A percentile compares a stretch with the other conserved stretches of the same genome.
Evolutionary conservation across 306 rosid species (phyloP).

Genomic region (Pyrus betulifolia): DNA sequence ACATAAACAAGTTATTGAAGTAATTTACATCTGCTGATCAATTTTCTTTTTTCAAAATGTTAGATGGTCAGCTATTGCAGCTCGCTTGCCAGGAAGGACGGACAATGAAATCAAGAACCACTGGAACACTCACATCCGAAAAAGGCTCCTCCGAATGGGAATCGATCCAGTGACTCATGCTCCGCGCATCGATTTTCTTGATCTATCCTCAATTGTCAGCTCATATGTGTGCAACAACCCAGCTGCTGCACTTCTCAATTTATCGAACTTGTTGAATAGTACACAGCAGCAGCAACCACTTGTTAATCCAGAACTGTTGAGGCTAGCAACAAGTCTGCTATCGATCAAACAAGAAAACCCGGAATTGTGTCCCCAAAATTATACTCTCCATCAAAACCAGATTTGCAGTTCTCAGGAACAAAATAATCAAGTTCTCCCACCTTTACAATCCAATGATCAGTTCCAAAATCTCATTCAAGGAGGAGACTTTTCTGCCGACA

Average conservation of each 20-base stretch:
- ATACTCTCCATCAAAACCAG: conserved; percentile 28
- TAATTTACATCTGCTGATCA: no score
- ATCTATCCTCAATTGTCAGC: conserved; percentile 51
- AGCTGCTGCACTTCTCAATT: conserved; percentile 38
- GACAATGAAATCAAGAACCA: conserved; percentile 91
- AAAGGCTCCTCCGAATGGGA: conserved; percentile 71
- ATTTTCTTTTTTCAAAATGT: background rate
- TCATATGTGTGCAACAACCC: conserved; percentile 37
- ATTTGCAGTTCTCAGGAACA: conserved; percentile 15
- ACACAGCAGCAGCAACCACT: conserved; percentile 46
- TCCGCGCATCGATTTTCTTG: conserved; percentile 78
- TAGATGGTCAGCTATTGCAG: conserved; percentile 95
- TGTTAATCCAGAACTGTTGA: conserved; percentile 53
- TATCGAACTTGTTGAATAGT: conserved; percentile 39
- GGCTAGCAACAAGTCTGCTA: conserved; percentile 42
- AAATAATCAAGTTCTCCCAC: conserved; percentile 19
- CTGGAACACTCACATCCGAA: conserved; percentile 88
- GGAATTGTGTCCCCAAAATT: conserved; percentile 19
- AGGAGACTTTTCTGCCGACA: conserved; percentile 14
- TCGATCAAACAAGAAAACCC: conserved; percentile 40
- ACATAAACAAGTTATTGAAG: background rate
- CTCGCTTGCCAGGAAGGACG: conserved; percentile 82
- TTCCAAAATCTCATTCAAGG: conserved; percentile 14
- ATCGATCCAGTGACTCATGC: conserved; percentile 89
- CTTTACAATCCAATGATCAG: conserved; percentile 18